Conservation (phyloP, 1,284 basidiomycete genomes). For the Moesziomyces parantarcticus region DNA sequence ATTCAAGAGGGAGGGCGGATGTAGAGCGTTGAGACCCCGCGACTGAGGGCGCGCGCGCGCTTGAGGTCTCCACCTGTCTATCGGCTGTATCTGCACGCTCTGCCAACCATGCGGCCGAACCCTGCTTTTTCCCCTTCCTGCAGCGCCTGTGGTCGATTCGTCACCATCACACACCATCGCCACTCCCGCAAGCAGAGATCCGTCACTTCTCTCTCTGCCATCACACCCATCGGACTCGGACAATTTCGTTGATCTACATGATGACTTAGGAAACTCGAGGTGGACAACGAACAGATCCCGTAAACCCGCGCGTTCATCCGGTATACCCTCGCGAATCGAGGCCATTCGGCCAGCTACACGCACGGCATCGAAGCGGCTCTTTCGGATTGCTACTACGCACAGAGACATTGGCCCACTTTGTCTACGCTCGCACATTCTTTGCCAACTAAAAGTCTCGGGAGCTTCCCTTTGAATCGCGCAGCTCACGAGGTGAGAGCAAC, state of each 20-base stretch:
- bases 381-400: too few relatives aligned
- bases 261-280: background rate
- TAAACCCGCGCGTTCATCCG: too few relatives aligned
- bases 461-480: too few relatives aligned
- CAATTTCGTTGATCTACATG: background rate
- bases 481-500: background rate
- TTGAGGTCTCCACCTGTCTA: background rate
- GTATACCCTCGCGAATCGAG: background rate
- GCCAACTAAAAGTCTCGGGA: too few relatives aligned
- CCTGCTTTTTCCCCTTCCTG: background rate
- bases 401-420: too few relatives aligned
- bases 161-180: background rate
- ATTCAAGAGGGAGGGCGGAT: slow-evolving; percentile 1
- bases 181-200: too few relatives aligned
- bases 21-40: too few relatives aligned
- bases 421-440: too few relatives aligned
- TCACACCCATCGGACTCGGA: background rate
- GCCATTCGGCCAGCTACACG: too few relatives aligned
- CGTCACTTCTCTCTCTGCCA: background rate
- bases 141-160: background rate
- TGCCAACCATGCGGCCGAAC: background rate
- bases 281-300: too few relatives aligned
- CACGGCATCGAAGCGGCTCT: too few relatives aligned
- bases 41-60: slow-evolving; percentile 17
- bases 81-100: background rate